phyloP scores from a whole-genome alignment of 1,284 basidiomycete genomes.

The Sporisorium graminicola region DNA sequence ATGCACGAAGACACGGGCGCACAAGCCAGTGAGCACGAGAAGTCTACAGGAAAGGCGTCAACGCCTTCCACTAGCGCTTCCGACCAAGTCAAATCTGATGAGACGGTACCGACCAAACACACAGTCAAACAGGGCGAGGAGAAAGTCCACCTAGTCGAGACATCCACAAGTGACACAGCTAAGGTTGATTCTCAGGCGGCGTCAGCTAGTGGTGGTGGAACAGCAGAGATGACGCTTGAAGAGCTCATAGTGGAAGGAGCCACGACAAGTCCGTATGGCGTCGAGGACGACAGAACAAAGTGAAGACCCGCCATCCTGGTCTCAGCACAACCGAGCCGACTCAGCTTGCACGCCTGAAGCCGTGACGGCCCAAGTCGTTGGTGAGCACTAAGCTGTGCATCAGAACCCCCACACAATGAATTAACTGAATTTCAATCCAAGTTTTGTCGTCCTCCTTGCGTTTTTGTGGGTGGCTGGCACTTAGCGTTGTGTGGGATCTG shows the following conservation, averaged over 20 bases:
- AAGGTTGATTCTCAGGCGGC: constrained; percentile 5
- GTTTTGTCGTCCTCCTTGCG: neutral
- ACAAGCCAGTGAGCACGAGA: neutral
- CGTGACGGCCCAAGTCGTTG: neutral
- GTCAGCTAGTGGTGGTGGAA: neutral
- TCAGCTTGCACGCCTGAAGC: neutral
- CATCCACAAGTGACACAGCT: neutral
- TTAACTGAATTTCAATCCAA: neutral
- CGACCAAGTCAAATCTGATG: neutral
- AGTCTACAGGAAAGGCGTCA: neutral
- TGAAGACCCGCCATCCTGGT: neutral
- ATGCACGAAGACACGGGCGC: neutral
- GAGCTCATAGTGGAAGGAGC: constrained; percentile 19
- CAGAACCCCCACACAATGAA: neutral
- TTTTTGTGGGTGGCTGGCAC: neutral
- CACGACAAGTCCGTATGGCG: neutral
- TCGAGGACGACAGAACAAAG: neutral
- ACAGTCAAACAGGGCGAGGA: neutral
- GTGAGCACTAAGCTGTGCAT: neutral
- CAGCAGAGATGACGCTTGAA: constrained; percentile 15
- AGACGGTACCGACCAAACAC: neutral
- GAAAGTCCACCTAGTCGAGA: neutral
- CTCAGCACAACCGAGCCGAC: neutral
- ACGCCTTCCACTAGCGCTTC: neutral
- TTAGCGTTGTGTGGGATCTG: neutral